phyloP scores from a whole-genome alignment of 305 asterid species.

The Fraxinus dipetala region DNA sequence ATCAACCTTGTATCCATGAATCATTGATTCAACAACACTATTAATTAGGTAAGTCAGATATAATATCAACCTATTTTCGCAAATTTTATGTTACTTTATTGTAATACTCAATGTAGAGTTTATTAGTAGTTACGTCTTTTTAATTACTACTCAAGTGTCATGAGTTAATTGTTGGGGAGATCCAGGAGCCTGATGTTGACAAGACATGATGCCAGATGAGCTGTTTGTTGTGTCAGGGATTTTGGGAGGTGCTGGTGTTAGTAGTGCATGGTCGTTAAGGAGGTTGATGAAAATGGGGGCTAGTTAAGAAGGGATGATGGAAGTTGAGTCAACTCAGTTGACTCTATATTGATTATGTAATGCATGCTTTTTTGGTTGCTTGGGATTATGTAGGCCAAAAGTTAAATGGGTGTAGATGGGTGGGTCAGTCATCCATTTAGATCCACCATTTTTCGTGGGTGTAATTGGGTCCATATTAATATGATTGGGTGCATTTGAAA shows the following conservation, averaged over 20 bases:
- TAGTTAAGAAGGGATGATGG: neutral
- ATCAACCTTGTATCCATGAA: neutral
- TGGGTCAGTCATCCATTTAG: neutral
- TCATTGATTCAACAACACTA: neutral
- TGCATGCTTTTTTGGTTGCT: conserved; percentile 5
- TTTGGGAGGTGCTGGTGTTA: neutral
- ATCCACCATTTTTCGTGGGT: neutral
- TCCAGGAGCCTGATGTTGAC: neutral
- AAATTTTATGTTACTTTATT: neutral
- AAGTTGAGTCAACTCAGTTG: neutral
- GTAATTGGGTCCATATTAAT: neutral
- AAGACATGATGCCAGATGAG: neutral
- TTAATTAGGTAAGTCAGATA: neutral
- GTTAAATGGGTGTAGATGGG: neutral
- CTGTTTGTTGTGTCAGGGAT: neutral
- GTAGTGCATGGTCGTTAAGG: neutral
- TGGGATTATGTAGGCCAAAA: neutral
- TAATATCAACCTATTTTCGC: neutral
- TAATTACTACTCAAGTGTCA: neutral
- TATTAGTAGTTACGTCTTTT: neutral
- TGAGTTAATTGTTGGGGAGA: neutral
- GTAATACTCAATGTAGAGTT: neutral
- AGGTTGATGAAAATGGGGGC: neutral
- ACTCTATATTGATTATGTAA: neutral
- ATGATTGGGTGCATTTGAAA: neutral